A percentile compares a stretch with the other conserved stretches of the same genome.
Conservation (phyloP, 1,139 yeast species). For the Trichomonascaceae sp. region DNA sequence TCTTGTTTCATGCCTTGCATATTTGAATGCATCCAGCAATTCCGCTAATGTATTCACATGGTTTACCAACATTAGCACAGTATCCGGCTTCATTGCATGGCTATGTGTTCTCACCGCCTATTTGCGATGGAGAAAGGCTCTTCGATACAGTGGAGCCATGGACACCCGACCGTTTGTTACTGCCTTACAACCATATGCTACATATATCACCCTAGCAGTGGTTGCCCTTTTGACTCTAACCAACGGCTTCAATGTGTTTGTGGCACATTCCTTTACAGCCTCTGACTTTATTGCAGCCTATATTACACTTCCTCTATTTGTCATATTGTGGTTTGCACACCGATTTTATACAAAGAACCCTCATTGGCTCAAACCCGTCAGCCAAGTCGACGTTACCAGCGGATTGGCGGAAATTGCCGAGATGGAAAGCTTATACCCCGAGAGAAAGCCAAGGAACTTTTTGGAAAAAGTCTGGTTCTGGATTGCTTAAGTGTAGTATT, state of each 20-base stretch:
- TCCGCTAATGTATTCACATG: slow-evolving; percentile 41
- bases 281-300: slow-evolving; percentile 48
- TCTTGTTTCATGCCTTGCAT: slow-evolving; percentile 36
- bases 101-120: slow-evolving; percentile 40
- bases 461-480: slow-evolving; percentile 41
- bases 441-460: slow-evolving; percentile 34
- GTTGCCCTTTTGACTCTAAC: slow-evolving; percentile 47
- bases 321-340: slow-evolving; percentile 45
- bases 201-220: slow-evolving; percentile 42
- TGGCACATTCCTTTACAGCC: slow-evolving; percentile 45
- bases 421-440: slow-evolving; percentile 35
- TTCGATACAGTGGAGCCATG: slow-evolving; percentile 25
- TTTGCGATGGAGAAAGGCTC: slow-evolving; percentile 51
- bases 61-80: slow-evolving; percentile 40
- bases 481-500: slow-evolving; percentile 28
- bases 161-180: slow-evolving; percentile 39
- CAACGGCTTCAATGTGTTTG: slow-evolving; percentile 66
- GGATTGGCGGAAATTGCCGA: slow-evolving; percentile 49
- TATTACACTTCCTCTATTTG: slow-evolving; percentile 46
- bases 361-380: slow-evolving; percentile 39
- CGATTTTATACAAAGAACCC: slow-evolving; percentile 43
- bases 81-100: slow-evolving; percentile 44
- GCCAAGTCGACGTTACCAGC: slow-evolving; percentile 42
- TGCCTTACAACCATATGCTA: slow-evolving; percentile 42
- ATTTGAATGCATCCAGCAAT: slow-evolving; percentile 41